Base-by-base conservation (phyloP, 768 basidiomycete species). In the Trametes gibbosa region DNA sequence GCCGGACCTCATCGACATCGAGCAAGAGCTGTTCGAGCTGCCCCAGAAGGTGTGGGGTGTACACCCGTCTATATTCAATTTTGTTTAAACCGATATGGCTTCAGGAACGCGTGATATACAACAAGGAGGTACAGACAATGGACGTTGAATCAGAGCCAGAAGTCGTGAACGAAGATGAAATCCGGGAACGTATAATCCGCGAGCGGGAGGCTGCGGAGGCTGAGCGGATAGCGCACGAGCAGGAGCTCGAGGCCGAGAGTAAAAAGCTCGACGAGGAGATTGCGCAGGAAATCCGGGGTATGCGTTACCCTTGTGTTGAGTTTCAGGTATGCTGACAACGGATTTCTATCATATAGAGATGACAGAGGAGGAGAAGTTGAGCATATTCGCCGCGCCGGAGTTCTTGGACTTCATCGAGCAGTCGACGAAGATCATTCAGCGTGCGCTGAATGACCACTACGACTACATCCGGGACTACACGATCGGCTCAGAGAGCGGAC, bases 401-500 rank as follows among this genome's bases (percentile, higher is more conserved):
- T 98, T 98, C 71, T 74, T 91, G 16, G 90, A 94, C 63, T 99
- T 99, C 71, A 86, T 99, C 16, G 94, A 97, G 69, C 85, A 90
- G 66, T 95, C 93, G 9, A 93, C 92, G 21, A 96, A 96, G 75
- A 94, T 98, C 46, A 84, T 98, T 12, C 93, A 98, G 71, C 81
- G 97, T 50, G 97, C 96, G 21, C 75, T 98, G 61, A 97, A 92
- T 68, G 97, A 98, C 67, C 84, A 84, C 25, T 99, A 99, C 72
- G 97, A 99, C 72, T 98, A 98, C 67, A 92, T 94, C 65, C 86
- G 90, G 34, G 97, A 99, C 75, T 99, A 99, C 69, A 91, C 90
- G n/a, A 83, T 95, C 50, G 90, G 89, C 24, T 78, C 92, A 7
- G 93, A 95, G 69, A 81, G 89, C 7, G 89, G 87, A 66, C 83